Evolutionary conservation across 257 asterid genomes (phyloP).

Genomic region (Coffea eugenioides): DNA sequence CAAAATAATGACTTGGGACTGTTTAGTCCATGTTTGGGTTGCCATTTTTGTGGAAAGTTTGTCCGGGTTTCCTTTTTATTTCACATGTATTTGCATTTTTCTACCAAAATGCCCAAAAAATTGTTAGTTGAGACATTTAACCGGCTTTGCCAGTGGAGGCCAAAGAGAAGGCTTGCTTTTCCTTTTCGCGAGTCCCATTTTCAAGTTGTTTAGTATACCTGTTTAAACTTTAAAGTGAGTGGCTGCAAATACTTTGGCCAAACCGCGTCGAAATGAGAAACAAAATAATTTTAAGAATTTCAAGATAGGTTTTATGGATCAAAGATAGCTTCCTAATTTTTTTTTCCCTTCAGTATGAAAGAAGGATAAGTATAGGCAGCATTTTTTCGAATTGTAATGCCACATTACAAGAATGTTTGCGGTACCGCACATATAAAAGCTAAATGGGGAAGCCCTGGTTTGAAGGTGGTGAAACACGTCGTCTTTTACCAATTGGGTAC

Average conservation of each 20-base stretch:
- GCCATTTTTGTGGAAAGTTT: too few relatives aligned
- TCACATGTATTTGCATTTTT: too few relatives aligned
- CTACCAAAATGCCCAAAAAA: background rate
- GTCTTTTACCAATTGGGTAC: background rate
- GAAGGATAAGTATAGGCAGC: background rate
- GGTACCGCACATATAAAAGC: background rate
- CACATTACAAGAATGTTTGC: background rate
- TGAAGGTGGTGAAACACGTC: background rate
- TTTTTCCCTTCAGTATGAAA: background rate
- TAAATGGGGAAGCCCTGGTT: background rate
- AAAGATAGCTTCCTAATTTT: background rate
- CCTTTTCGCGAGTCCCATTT: background rate
- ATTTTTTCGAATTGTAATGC: background rate
- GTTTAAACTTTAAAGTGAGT: conserved; percentile 5
- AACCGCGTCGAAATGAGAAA: too few relatives aligned
- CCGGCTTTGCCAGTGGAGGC: background rate
- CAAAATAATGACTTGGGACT: background rate
- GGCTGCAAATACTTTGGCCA: too few relatives aligned
- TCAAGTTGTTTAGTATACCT: background rate
- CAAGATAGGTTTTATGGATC: too few relatives aligned
- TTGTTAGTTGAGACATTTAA: too few relatives aligned
- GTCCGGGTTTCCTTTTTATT: too few relatives aligned
- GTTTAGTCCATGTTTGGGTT: background rate
- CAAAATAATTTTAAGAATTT: too few relatives aligned
- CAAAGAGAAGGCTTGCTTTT: background rate